Evolutionary conservation across 306 rosid genomes (phyloP), one percentile per base, ranked within the genome.

Genomic region (Ziziphus jujuba): DNA sequence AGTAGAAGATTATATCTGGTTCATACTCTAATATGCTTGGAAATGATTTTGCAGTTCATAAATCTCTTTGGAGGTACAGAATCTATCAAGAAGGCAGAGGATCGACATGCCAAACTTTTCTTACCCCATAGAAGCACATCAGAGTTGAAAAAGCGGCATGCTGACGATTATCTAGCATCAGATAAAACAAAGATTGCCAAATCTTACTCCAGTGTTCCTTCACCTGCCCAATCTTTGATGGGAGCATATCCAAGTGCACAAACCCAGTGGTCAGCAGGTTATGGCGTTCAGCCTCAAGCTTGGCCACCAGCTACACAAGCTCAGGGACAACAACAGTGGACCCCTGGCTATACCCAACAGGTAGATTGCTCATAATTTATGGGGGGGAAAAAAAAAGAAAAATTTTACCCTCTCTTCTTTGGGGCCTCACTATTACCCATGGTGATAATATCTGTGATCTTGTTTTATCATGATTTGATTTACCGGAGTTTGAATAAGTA

Each of bases 281-380:
- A 92, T 78, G 90, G 95, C 38, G 82, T 28, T 60, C 97, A 91
- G 70, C 95, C 91, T 53, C 99, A 95, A 87, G 82, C 95, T 61
- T 95, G 99, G 99, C 99, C 99, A 44, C 87, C 95, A 8, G 87
- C 70, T 57, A 69, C 95, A 40, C 99, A 86, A 81, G 84, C 92
- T 61, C 99, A 84, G 80, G 98, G 91, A 51, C 98, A 95, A 51
- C 98, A 95, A 73, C 99, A 95, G 71, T 95, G 99, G 99, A 54
- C 89, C 51, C 88, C 99, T 70, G 92, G 91, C 61, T 95, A 95
- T 80, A 51, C 92, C 47, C 99, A 87, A 74, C 89, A 82, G 95
- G 99, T 95, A 72, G 34, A 58, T 59, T 67, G 50, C 51, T 3
- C n/a, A n/a, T 47, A 34, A 17, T 44, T 40, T 9, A 8, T n/a